phyloP scores from a whole-genome alignment of 768 basidiomycete species.

The Terana coerulea region DNA sequence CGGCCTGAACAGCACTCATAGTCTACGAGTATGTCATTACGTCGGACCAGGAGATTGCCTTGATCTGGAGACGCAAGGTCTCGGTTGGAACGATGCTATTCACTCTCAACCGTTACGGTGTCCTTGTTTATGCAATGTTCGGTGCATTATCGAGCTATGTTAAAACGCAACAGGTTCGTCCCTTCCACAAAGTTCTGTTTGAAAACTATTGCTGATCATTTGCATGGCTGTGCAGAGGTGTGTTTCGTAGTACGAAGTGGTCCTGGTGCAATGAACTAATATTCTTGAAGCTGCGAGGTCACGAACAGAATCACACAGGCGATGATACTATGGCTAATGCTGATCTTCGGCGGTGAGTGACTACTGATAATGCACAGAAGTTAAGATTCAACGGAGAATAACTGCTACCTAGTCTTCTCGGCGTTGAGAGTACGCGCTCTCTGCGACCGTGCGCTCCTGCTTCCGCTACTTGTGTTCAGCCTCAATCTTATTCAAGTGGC shows the following conservation, averaged over 20 bases:
- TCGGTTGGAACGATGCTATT: slow-evolving; percentile 5
- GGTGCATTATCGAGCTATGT: background rate
- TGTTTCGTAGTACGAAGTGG: background rate
- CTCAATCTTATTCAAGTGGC: slow-evolving; percentile 7
- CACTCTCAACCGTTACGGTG: slow-evolving; percentile 7
- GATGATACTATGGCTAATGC: background rate
- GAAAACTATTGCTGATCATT: background rate
- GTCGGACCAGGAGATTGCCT: background rate
- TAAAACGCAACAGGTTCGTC: background rate
- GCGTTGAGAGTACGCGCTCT: slow-evolving; percentile 5
- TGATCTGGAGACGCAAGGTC: slow-evolving; percentile 2
- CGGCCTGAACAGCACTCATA: slow-evolving; percentile 14
- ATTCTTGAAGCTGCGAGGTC: background rate
- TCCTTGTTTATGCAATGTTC: background rate
- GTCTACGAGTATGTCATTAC: slow-evolving; percentile 20
- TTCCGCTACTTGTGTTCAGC: background rate
- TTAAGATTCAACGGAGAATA: background rate
- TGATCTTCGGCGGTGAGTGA: slow-evolving; percentile 5
- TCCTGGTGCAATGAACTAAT: background rate
- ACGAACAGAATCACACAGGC: background rate
- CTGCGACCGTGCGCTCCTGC: background rate
- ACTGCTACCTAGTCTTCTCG: background rate
- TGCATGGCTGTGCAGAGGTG: background rate
- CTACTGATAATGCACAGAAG: background rate
- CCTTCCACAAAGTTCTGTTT: background rate